Conservation (phyloP, 768 basidiomycete species). For the Russula abietina region DNA sequence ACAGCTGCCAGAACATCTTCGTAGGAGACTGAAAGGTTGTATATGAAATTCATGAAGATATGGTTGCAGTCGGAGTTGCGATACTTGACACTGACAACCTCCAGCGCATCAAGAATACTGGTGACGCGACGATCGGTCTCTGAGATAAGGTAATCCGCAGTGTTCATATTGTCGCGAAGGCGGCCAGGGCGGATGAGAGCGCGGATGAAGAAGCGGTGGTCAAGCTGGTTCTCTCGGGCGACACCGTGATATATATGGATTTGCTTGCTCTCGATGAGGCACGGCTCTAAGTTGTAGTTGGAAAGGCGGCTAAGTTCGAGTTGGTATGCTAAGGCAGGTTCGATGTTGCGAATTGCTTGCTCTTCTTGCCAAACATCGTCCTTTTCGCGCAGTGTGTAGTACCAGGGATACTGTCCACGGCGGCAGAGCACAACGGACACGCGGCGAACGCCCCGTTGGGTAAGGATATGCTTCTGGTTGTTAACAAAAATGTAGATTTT, state of each 20-base stretch:
- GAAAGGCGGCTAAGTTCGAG: conserved; percentile 94
- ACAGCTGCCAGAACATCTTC: conserved; percentile 96
- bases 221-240: conserved; percentile 94
- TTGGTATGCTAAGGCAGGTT: conserved; percentile 97
- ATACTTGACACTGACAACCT: conserved; percentile 85
- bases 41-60: conserved; percentile 98
- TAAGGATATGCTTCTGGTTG: conserved; percentile 53
- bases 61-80: conserved; percentile 96
- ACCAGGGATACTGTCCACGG: conserved; percentile 85
- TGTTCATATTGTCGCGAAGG: conserved; percentile 85
- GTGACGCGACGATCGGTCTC: conserved; percentile 97
- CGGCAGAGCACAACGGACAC: conserved; percentile 90
- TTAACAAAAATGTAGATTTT: conserved; percentile 69
- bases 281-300: conserved; percentile 94
- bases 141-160: conserved; percentile 95
- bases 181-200: conserved; percentile 95
- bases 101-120: conserved; percentile 87
- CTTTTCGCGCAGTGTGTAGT: conserved; percentile 81
- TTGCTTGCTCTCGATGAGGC: conserved; percentile 94
- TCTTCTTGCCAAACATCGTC: conserved; percentile 84
- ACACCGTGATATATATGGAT: conserved; percentile 97
- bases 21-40: conserved; percentile 90
- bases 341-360: conserved; percentile 94
- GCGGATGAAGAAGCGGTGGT: conserved; percentile 96
- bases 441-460: conserved; percentile 80